phyloP scores from a whole-genome alignment of 352 stramenopile species.

The Phytophthora tentaculata region DNA sequence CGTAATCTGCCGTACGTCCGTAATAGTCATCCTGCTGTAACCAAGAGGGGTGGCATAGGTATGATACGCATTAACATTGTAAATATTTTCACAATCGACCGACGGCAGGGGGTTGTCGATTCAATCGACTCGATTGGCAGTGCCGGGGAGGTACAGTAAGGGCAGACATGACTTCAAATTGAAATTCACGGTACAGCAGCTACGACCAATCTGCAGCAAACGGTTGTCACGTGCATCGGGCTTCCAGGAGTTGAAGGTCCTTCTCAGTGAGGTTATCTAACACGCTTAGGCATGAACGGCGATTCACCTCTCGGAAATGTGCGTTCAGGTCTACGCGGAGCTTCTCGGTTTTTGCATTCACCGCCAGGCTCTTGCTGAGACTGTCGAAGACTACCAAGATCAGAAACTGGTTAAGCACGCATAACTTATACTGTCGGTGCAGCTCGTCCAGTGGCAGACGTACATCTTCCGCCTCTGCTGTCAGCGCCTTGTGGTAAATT shows the following conservation, averaged over 20 bases:
- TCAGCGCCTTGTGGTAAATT: constrained; percentile 50
- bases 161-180: constrained; percentile 16
- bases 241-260: constrained; percentile 33
- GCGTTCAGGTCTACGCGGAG: constrained; percentile 62
- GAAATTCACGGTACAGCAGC: constrained; percentile 12
- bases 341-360: constrained; percentile 71
- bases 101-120: too few species aligned
- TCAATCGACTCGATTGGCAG: too few species aligned
- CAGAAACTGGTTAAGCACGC: constrained; percentile 82
- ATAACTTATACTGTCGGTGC: constrained; percentile 60
- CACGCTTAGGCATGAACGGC: constrained; percentile 61
- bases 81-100: too few species aligned
- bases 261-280: constrained; percentile 61
- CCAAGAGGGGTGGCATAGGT: not conserved
- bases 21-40: not conserved
- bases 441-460: constrained; percentile 49
- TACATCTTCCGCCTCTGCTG: constrained; percentile 22
- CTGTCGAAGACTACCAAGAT: constrained; percentile 84
- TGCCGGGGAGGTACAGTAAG: too few species aligned
- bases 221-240: constrained; percentile 8
- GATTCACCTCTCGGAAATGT: constrained; percentile 79
- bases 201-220: constrained; percentile 1
- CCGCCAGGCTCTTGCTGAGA: constrained; percentile 80
- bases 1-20: constrained; percentile 6
- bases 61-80: too few species aligned